phyloP scores from a whole-genome alignment of 202 grass and related monocot genomes.

The Eragrostis tef region DNA sequence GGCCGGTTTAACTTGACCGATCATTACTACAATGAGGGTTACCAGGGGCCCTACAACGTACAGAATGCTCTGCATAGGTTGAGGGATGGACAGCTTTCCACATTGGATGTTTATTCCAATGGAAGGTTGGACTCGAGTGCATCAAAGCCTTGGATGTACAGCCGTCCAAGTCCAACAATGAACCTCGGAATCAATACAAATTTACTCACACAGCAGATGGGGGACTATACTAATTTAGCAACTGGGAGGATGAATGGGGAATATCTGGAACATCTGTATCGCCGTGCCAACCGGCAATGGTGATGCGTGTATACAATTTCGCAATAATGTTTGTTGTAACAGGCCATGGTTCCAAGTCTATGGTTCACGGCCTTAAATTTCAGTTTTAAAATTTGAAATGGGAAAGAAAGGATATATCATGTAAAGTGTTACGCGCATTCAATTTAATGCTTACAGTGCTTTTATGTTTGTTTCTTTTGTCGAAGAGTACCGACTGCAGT shows the following conservation, averaged over 20 bases:
- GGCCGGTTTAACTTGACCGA: constrained; percentile 54
- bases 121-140: constrained; percentile 52
- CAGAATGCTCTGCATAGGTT: constrained; percentile 44
- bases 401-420: constrained; percentile 49
- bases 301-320: constrained; percentile 41
- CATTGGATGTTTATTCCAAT: constrained; percentile 56
- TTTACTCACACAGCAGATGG: constrained; percentile 47
- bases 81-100: constrained; percentile 55
- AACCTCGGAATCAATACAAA: constrained; percentile 54
- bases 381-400: constrained; percentile 41
- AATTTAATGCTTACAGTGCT: constrained; percentile 5
- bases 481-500: background rate
- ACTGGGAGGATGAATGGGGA: constrained; percentile 59
- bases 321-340: constrained; percentile 55
- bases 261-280: constrained; percentile 69
- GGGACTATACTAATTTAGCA: constrained; percentile 61
- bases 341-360: constrained; percentile 45
- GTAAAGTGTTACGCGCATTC: constrained; percentile 30
- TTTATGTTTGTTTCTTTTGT: background rate
- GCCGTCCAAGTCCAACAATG: constrained; percentile 47
- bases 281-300: constrained; percentile 58
- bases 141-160: constrained; percentile 57
- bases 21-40: constrained; percentile 47
- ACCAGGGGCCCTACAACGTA: constrained; percentile 50
- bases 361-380: constrained; percentile 42